Evolutionary conservation across 2,329 filamentous ascomycete species (phyloP), one percentile per base, ranked within the genome.

Genomic region (Leptographium procerum): DNA sequence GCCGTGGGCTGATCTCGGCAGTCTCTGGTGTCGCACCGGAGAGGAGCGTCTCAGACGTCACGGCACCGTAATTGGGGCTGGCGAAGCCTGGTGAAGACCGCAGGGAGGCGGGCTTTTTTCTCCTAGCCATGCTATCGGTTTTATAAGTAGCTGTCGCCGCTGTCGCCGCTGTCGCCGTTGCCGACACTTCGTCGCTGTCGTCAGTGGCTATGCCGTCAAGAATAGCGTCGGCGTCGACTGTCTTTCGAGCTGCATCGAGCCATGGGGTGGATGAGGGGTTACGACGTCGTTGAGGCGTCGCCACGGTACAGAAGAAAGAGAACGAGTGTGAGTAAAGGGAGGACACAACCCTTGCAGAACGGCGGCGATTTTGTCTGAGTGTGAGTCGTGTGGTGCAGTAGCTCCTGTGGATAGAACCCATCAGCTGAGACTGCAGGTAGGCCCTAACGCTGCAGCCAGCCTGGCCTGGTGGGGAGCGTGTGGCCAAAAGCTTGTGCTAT

Each of bases 1-100:
- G 16, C 31, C 28, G 43, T 34, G 47, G 9, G 53, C 26, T 29
- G 50, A 43, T 28, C 24, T 52, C 53, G 2, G 19, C 50, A 16
- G 45, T 50, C 28, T 28, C 51, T 16, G 55, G 26, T 14, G 50
- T 14, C 0, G 55, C 6, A 10, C 13, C n/a, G 11, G 26, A 11
- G 13, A 16, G 40, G 5, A 26, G 22, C 19, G 28, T 26, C 33
- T 24, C 50, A 28, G 40, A 16, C 28, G 54, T 31, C 36, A 70
- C 65, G 58, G 70, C 65, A 52, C 70, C 70, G 54, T 72, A 72
- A 28, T 67, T 68, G 40, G 69, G 68, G 55, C 65, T 67, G 57
- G 54, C 57, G 61, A 68, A 69, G 63, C 65, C 66, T 53, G 67
- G 65, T 57, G 67, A 66, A 57, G 66, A 66, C 62, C 69, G 68